Conservation (phyloP, 2,329 filamentous ascomycete genomes). For the Penicillium corylophilum region DNA sequence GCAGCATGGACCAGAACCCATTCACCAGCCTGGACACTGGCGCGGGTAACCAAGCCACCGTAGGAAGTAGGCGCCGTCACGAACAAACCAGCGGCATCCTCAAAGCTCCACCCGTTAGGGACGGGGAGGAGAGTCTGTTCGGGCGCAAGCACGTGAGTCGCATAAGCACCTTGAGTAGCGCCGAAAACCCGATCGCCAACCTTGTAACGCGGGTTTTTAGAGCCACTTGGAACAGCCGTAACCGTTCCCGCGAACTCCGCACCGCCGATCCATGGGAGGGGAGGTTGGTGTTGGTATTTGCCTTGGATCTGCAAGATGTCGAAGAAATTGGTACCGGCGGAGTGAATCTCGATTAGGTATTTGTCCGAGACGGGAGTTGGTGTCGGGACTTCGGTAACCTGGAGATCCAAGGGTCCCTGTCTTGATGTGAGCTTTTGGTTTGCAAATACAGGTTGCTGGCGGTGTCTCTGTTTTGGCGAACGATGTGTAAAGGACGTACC, state of each 20-base stretch:
- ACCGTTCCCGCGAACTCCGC: conserved; percentile 83
- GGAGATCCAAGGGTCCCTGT: conserved; percentile 76
- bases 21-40: conserved; percentile 74
- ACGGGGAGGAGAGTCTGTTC: conserved; percentile 71
- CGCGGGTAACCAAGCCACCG: conserved; percentile 74
- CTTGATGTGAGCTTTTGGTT: not conserved
- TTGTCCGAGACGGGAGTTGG: conserved; percentile 69
- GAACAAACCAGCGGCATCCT: conserved; percentile 83
- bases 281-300: conserved; percentile 90
- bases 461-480: not conserved
- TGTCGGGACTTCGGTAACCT: conserved; percentile 70
- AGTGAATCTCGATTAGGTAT: conserved; percentile 84
- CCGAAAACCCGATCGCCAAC: conserved; percentile 84
- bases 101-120: conserved; percentile 77
- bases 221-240: conserved; percentile 60
- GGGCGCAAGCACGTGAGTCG: conserved; percentile 66
- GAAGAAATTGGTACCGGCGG: conserved; percentile 92
- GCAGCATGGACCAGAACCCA: conserved; percentile 89
- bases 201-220: conserved; percentile 61
- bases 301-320: conserved; percentile 93
- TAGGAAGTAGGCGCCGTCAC: conserved; percentile 92
- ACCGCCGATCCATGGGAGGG: conserved; percentile 83
- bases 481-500: conserved; percentile 46
- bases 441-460: conserved; percentile 5
- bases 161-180: conserved; percentile 80